Percentiles rank a stretch among this genome's conserved stretches.
Conservation (phyloP, 805 yeast genomes). For the Saccharomyces kudriavzevii region DNA sequence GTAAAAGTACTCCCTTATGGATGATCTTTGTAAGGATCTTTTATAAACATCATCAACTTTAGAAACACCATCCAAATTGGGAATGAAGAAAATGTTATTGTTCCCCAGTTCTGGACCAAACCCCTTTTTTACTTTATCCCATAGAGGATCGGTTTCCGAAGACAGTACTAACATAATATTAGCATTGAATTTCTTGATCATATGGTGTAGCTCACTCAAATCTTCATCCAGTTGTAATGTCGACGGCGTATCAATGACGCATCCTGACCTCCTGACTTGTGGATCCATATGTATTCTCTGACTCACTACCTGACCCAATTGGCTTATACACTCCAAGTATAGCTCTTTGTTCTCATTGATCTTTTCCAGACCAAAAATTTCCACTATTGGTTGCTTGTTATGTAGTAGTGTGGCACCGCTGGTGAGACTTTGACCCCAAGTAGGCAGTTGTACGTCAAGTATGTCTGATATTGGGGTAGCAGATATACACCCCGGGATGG, state of each 20-base stretch:
- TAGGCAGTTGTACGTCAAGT: slow-evolving; percentile 60
- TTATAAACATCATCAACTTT: slow-evolving; percentile 61
- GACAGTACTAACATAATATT: slow-evolving; percentile 18
- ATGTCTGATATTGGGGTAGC: slow-evolving; percentile 80
- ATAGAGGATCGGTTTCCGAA: slow-evolving; percentile 9
- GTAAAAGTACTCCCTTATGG: slow-evolving; percentile 83
- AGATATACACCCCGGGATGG: slow-evolving; percentile 75
- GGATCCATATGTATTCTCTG: slow-evolving; percentile 24
- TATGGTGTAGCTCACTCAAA: slow-evolving; percentile 10
- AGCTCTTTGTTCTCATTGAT: slow-evolving; percentile 42
- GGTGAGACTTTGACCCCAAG: slow-evolving; percentile 71
- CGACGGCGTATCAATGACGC: slow-evolving; percentile 27
- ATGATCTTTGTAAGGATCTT: slow-evolving; percentile 64
- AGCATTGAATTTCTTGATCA: slow-evolving; percentile 16
- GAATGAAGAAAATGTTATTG: slow-evolving; percentile 43
- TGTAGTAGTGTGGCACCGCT: slow-evolving; percentile 71
- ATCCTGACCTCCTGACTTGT: slow-evolving; percentile 28
- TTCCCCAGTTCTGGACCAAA: slow-evolving; percentile 8
- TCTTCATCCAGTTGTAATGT: slow-evolving; percentile 14
- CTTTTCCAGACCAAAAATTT: slow-evolving; percentile 64
- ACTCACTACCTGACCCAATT: slow-evolving; percentile 41
- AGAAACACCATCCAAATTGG: slow-evolving; percentile 69
- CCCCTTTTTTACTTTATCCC: slow-evolving; percentile 10
- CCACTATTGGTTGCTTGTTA: slow-evolving; percentile 85
- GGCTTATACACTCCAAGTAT: slow-evolving; percentile 42